Conservation (phyloP, 2,329 filamentous ascomycete species). For the Karstenula rhodostoma region DNA sequence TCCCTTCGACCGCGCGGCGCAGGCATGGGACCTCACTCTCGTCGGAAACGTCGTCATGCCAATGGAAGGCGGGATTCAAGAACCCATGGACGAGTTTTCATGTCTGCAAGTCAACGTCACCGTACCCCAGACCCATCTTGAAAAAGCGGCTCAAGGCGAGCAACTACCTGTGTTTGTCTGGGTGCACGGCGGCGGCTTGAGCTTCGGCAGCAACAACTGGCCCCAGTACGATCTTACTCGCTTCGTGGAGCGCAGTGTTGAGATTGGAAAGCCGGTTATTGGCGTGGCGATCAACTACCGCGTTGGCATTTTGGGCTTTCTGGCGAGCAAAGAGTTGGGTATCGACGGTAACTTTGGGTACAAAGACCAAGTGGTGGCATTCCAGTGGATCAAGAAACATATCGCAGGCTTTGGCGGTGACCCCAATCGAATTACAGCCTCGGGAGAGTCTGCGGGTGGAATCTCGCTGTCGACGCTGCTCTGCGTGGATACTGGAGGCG, state of each 20-base stretch:
- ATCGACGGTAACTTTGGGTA: slow-evolving; percentile 42
- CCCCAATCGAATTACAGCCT: slow-evolving; percentile 46
- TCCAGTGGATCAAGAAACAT: slow-evolving; percentile 50
- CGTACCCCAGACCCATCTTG: slow-evolving; percentile 31
- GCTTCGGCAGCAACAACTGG: slow-evolving; percentile 60
- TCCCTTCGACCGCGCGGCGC: slow-evolving; percentile 44
- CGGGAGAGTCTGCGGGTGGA: slow-evolving; percentile 59
- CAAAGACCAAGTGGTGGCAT: slow-evolving; percentile 46
- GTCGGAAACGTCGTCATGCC: slow-evolving; percentile 28
- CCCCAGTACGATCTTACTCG: slow-evolving; percentile 59
- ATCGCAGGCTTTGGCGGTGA: slow-evolving; percentile 53
- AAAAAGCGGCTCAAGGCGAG: slow-evolving; percentile 2
- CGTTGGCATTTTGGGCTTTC: slow-evolving; percentile 40
- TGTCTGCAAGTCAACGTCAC: slow-evolving; percentile 47
- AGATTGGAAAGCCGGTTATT: slow-evolving; percentile 57
- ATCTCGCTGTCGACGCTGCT: slow-evolving; percentile 40
- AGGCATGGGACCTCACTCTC: slow-evolving; percentile 38
- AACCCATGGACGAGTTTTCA: slow-evolving; percentile 44
- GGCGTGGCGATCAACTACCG: slow-evolving; percentile 50
- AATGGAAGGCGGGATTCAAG: slow-evolving; percentile 28
- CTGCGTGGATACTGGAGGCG: slow-evolving; percentile 33
- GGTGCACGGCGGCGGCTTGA: slow-evolving; percentile 63
- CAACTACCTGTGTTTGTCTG: slow-evolving; percentile 61
- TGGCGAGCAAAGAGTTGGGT: slow-evolving; percentile 58
- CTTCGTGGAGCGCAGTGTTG: slow-evolving; percentile 55